A percentile compares a stretch with the other conserved stretches of the same genome.
These are phyloP conservation scores for Neofusicoccum sp. DNA, from an alignment of 2,329 filamentous ascomycete genomes.

Conservation along the genomic window DNA sequence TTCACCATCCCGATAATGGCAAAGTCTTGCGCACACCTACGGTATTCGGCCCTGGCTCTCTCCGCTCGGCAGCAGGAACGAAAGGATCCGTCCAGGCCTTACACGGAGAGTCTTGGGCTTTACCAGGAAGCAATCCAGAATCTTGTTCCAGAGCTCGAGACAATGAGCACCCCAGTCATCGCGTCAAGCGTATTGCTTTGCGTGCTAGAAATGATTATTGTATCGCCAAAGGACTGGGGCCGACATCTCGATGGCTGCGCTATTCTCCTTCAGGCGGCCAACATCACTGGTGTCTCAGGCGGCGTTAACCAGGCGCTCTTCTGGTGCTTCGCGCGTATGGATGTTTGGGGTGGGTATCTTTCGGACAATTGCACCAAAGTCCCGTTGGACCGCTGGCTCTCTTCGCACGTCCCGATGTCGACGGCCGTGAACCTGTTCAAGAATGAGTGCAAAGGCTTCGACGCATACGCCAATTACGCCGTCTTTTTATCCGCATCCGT, in stretches of 20 bases:
- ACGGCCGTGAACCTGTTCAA: constrained; percentile 43
- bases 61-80: constrained; percentile 59
- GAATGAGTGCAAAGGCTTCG: constrained; percentile 41
- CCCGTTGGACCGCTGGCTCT: constrained; percentile 51
- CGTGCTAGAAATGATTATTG: constrained; percentile 54
- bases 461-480: constrained; percentile 63
- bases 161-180: constrained; percentile 49
- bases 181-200: constrained; percentile 53
- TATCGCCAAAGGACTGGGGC: constrained; percentile 54
- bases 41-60: constrained; percentile 58
- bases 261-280: constrained; percentile 54
- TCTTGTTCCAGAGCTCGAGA: constrained; percentile 46
- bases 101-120: constrained; percentile 54
- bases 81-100: constrained; percentile 48
- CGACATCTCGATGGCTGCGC: constrained; percentile 61
- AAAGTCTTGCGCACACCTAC: constrained; percentile 51
- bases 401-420: constrained; percentile 43
- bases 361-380: constrained; percentile 55
- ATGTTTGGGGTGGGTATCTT: constrained; percentile 59
- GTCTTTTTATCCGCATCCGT: constrained; percentile 59
- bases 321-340: constrained; percentile 63
- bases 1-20: constrained; percentile 55
- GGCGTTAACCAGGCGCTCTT: constrained; percentile 58
- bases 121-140: constrained; percentile 59
- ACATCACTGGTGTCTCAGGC: constrained; percentile 54